These are phyloP conservation scores for Agaricus bisporus DNA, from an alignment of 768 basidiomycete species.

Conservation along the genomic window DNA sequence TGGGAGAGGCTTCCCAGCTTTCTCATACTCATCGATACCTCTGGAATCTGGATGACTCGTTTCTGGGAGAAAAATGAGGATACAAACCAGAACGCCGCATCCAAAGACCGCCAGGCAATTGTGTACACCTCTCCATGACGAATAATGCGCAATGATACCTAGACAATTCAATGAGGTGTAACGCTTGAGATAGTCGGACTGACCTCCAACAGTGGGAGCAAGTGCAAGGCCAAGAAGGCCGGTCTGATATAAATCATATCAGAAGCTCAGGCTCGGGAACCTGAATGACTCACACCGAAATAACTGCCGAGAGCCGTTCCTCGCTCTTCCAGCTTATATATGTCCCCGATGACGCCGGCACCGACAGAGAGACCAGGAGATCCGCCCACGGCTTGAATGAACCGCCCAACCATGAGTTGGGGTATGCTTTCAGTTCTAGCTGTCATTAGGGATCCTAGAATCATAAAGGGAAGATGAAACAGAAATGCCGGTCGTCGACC, in stretches of 20 bases:
- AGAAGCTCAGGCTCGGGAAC: too few species aligned
- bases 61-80: conserved; percentile 51
- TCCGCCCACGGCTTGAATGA: conserved; percentile 62
- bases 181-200: neutral
- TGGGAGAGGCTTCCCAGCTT: conserved; percentile 12
- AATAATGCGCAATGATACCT: conserved; percentile 49
- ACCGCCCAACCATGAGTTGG: conserved; percentile 52
- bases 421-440: conserved; percentile 36
- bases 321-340: conserved; percentile 58
- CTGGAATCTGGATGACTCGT: conserved; percentile 56
- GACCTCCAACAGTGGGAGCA: conserved; percentile 53
- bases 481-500: conserved; percentile 61
- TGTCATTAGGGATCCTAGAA: conserved; percentile 56
- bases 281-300: conserved; percentile 33
- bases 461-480: conserved; percentile 50
- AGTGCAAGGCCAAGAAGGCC: conserved; percentile 53
- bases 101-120: conserved; percentile 34
- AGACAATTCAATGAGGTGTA: neutral
- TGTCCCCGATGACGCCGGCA: conserved; percentile 58
- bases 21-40: conserved; percentile 42
- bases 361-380: conserved; percentile 51
- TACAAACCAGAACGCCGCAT: conserved; percentile 30
- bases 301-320: conserved; percentile 56
- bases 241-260: conserved; percentile 25
- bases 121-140: conserved; percentile 64